phyloP scores from a whole-genome alignment of 2,329 filamentous ascomycete species.

The Fusarium camptoceras region DNA sequence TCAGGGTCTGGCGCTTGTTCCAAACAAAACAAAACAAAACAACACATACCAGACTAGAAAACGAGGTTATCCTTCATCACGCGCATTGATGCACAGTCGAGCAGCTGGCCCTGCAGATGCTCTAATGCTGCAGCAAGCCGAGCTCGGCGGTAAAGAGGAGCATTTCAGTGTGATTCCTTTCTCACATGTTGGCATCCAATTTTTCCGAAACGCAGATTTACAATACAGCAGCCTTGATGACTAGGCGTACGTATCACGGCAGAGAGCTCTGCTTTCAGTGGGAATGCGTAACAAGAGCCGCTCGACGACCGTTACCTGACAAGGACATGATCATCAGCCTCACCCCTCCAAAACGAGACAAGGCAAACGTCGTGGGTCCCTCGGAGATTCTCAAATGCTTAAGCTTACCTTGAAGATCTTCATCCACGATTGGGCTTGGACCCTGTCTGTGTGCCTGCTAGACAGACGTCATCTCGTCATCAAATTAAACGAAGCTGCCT shows the following conservation, averaged over 20 bases:
- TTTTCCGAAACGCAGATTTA: not conserved
- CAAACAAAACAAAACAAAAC: slow-evolving; percentile 4
- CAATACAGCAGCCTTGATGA: not conserved
- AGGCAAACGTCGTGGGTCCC: slow-evolving; percentile 9
- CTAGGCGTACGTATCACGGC: slow-evolving; percentile 29
- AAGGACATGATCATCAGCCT: slow-evolving; percentile 24
- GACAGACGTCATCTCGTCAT: slow-evolving; percentile 35
- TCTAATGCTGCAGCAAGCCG: slow-evolving; percentile 16
- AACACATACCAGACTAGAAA: not conserved
- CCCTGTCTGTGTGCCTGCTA: slow-evolving; percentile 35
- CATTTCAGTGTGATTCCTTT: slow-evolving; percentile 15
- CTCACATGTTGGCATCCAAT: not conserved
- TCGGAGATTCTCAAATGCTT: slow-evolving; percentile 41
- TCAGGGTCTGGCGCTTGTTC: slow-evolving; percentile 22
- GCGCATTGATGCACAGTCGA: slow-evolving; percentile 29
- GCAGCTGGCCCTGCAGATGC: slow-evolving; percentile 1
- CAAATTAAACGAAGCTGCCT: slow-evolving; percentile 3
- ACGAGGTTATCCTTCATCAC: slow-evolving; percentile 18
- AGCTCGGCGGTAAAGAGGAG: slow-evolving; percentile 31
- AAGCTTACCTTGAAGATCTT: slow-evolving; percentile 43
- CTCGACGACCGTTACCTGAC: slow-evolving; percentile 27
- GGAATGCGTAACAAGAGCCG: slow-evolving; percentile 29
- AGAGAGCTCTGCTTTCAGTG: slow-evolving; percentile 12
- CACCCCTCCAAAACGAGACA: slow-evolving; percentile 1
- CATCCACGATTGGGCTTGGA: slow-evolving; percentile 26